Base-by-base conservation (phyloP, 1,284 basidiomycete genomes). In the Cystobasidium pallidum region DNA sequence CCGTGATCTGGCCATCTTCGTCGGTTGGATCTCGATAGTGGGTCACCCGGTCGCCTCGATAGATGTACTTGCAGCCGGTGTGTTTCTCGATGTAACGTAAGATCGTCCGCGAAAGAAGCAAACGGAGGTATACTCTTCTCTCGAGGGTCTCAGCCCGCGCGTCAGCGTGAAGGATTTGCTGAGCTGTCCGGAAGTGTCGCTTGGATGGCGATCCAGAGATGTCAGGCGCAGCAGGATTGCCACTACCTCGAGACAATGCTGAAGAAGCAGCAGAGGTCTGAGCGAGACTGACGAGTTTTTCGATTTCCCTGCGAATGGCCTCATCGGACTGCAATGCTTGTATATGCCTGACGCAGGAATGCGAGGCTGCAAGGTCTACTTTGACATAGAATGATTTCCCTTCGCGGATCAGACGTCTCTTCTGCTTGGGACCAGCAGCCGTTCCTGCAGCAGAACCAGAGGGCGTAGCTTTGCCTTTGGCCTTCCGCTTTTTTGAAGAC, bases 321-420 rank as follows among this genome's bases (percentile, higher is more conserved):
- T 8, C n/a, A 39, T 64, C 62, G 1, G 41, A 26, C 30, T 64
- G 43, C 24, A 64, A 41, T n/a, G 15, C 24, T 15, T 64, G 17
- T 21, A 64, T 43, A 36, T 64, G 62, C 47, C 26, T 36, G 26
- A 51, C 47, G 45, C 62, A 64, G 4, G 43, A 49, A 1, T 41
- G 62, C 1, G 62, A 64, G 51, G 62, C 62, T 34, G 62, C 24
- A 24, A 64, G 62, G 26, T 64, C 45, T 1, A 64, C 47, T 64
- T 24, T 64, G 45, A 36, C 21, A 64, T 64, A 64, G 30, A 64
- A 64, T 49, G 62, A 64, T 51, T 64, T 64, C 45, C 45, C 62
- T 36, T 51, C 26, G 8, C 21, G 26, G 1, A 64, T 30, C 28
- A 64, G 28, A 49, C 45, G 43, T 32, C 30, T 47, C 36, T 11